These are phyloP conservation scores for Kurtzmaniella quercitrusa DNA, from an alignment of 1,139 yeast genomes.

Conservation along the genomic window DNA sequence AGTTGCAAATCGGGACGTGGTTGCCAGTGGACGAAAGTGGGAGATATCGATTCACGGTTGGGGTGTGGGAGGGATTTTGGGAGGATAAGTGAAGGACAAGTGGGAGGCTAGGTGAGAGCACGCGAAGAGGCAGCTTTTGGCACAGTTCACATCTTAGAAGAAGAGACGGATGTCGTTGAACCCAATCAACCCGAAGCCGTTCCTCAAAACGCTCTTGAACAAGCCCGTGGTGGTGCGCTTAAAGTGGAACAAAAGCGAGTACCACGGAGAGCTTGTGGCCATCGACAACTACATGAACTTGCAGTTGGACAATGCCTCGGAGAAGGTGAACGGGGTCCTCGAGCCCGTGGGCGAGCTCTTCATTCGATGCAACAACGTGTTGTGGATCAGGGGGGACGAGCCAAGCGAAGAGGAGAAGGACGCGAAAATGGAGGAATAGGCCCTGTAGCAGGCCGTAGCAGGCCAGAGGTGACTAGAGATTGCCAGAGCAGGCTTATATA, in stretches of 20 bases:
- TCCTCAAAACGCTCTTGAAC: conserved; percentile 67
- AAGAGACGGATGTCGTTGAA: conserved; percentile 40
- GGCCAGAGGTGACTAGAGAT: too few species aligned
- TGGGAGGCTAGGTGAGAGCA: too few species aligned
- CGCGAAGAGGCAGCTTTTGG: too few species aligned
- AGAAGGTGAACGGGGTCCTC: conserved; percentile 39
- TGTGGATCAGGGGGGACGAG: conserved; percentile 52
- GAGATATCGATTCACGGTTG: too few species aligned
- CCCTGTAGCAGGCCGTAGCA: too few species aligned
- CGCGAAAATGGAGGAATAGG: conserved; percentile 3
- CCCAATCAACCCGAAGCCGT: conserved; percentile 90
- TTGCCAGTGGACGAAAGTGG: too few species aligned
- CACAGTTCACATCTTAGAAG: too few species aligned
- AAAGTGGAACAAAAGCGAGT: conserved; percentile 92
- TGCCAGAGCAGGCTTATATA: background rate
- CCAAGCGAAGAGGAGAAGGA: conserved; percentile 10
- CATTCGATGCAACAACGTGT: conserved; percentile 77
- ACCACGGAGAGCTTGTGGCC: conserved; percentile 72
- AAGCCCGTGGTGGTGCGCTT: conserved; percentile 75
- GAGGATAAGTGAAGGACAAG: background rate
- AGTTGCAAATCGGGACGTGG: too few species aligned
- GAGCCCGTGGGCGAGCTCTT: conserved; percentile 81
- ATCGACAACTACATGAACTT: conserved; percentile 93
- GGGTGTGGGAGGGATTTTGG: background rate
- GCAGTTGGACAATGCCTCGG: conserved; percentile 69